Evolutionary conservation across 495 filamentous ascomycete genomes (phyloP), one percentile per base, ranked within the genome.

Genomic region (Chlorociboria aeruginascens): DNA sequence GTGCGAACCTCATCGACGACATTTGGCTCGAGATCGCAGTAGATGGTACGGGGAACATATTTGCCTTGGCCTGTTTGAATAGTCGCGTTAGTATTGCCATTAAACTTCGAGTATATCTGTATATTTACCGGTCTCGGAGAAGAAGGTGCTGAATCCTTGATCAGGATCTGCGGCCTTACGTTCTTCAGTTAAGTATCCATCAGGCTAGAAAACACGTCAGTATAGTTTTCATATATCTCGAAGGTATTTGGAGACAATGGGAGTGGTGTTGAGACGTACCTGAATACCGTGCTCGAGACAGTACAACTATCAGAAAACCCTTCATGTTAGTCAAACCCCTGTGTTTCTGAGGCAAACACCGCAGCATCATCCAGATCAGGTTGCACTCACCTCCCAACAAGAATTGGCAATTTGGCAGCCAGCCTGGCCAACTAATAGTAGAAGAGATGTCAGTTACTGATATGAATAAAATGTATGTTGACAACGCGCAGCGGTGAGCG

Each of bases 331-430:
- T 53, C 43, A 41, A 29, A 12, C 32, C 25, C 37, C 3, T 41
- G 44, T 40, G 28, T 25, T 44, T 36, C 46, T 43, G 43, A 37
- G 36, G 45, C 17, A 48, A 32, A 10, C 28, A 37, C 28, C 13
- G 4, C 6, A 45, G 34, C n/a, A 38, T 29, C n/a, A 28, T 43
- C 16, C 25, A 35, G 36, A 45, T 30, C 20, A 48, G 48, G 28
- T 41, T 35, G 49, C 59, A 69, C 84, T 70, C 76, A 98, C 92
- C 89, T 98, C 92, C 92, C 92, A 98, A 81, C 93, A 98, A 56
- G 93, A 92, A 74, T 98, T 98, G 69, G 89, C 92, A 67, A 98
- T 98, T 70, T 98, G 92, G 79, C 93, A 96, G 83, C 92, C 92
- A 65, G 92, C 92, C 78, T 98, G 92, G 72, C 92, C 92, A 72